Percentiles rank a stretch among this genome's conserved stretches.
These are phyloP conservation scores for Rhynchospora pubera DNA, from an alignment of 176 grass and related monocot genomes.

Conservation along the genomic window DNA sequence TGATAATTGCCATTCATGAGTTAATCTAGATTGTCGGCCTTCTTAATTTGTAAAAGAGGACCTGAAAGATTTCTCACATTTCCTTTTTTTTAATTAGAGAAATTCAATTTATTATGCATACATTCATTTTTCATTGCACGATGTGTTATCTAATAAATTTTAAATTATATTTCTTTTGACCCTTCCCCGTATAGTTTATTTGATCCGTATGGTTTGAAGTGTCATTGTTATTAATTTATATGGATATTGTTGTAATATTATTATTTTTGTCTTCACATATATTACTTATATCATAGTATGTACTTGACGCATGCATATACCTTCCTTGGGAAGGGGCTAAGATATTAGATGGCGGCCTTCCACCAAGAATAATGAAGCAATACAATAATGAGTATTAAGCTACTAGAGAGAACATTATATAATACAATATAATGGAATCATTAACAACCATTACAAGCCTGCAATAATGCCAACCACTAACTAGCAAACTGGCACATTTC, in stretches of 20 bases:
- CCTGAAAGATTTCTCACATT: not conserved
- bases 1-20: not conserved
- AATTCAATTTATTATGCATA: not conserved
- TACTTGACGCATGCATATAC: not conserved
- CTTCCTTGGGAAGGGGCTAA: not conserved
- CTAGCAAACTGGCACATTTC: slow-evolving; percentile 2
- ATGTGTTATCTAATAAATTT: not conserved
- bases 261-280: not conserved
- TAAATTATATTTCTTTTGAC: not conserved
- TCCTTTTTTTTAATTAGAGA: not conserved
- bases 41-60: not conserved
- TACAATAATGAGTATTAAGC: not conserved
- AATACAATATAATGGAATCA: slow-evolving; percentile 18
- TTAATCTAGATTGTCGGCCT: not conserved
- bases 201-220: not conserved
- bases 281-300: not conserved
- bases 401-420: not conserved
- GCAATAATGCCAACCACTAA: slow-evolving; percentile 21
- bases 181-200: not conserved
- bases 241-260: not conserved
- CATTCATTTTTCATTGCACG: not conserved
- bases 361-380: slow-evolving; percentile 31
- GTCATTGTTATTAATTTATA: not conserved
- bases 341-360: slow-evolving; percentile 29
- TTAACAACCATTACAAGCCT: slow-evolving; percentile 14